phyloP scores from a whole-genome alignment of 805 yeast genomes.

The Nakazawaea pomicola region DNA sequence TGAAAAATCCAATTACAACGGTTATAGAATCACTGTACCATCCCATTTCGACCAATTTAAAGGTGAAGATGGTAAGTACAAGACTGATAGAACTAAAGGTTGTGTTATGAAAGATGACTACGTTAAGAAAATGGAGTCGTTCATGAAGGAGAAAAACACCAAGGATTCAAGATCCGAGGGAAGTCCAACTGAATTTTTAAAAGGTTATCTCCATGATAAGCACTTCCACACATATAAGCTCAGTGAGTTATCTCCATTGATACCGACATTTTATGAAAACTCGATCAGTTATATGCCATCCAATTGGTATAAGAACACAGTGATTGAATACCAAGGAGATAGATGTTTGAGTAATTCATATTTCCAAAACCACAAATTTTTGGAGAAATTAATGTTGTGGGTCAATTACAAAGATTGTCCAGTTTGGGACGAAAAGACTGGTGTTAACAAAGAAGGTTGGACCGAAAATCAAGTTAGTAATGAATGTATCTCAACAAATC shows the following conservation, averaged over 20 bases:
- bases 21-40: slow-evolving; percentile 8
- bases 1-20: slow-evolving; percentile 8
- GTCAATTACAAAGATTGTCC: slow-evolving; percentile 10
- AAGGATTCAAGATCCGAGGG: slow-evolving; percentile 9
- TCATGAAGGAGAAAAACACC: slow-evolving; percentile 5
- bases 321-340: slow-evolving; percentile 11
- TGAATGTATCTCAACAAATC: slow-evolving; percentile 3
- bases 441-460: slow-evolving; percentile 7
- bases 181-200: slow-evolving; percentile 6
- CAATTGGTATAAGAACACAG: slow-evolving; percentile 10
- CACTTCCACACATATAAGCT: slow-evolving; percentile 13
- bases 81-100: neutral
- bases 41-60: slow-evolving; percentile 1
- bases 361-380: slow-evolving; percentile 6
- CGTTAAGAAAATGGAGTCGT: slow-evolving; percentile 5
- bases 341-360: slow-evolving; percentile 9
- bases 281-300: slow-evolving; percentile 11
- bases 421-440: slow-evolving; percentile 9
- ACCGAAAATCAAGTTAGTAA: slow-evolving; percentile 5
- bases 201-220: slow-evolving; percentile 10
- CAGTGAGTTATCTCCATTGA: slow-evolving; percentile 41
- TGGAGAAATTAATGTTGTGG: slow-evolving; percentile 11
- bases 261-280: slow-evolving; percentile 36
- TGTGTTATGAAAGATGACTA: slow-evolving; percentile 7
- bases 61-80: slow-evolving; percentile 9